Percentiles rank a stretch among this genome's conserved stretches.
Evolutionary conservation across 1,284 basidiomycete species (phyloP).

Genomic region (Ceratobasidium sp.): DNA sequence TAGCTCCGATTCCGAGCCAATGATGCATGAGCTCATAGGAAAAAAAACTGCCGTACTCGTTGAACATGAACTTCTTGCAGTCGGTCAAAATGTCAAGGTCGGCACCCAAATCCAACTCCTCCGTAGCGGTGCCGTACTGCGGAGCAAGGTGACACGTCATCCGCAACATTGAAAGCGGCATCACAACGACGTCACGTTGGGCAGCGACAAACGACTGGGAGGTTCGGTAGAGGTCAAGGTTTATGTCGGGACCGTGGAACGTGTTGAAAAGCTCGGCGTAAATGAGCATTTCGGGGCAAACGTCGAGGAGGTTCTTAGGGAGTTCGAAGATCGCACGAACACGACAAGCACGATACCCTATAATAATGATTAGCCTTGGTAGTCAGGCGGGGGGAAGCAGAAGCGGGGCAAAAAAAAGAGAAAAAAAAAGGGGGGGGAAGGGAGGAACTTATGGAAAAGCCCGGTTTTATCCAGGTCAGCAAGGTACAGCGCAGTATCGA

Average conservation of each 20-base stretch:
- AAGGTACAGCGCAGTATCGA: background rate
- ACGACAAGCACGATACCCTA: slow-evolving; percentile 19
- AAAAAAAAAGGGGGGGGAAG: too few relatives aligned
- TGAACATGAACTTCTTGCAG: slow-evolving; percentile 28
- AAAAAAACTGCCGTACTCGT: slow-evolving; percentile 10
- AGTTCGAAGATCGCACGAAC: slow-evolving; percentile 18
- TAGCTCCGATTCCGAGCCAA: background rate
- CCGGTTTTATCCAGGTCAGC: background rate
- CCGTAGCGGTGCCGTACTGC: background rate
- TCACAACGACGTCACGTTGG: background rate
- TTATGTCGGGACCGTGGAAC: background rate
- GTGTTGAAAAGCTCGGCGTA: slow-evolving; percentile 23
- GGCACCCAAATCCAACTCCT: background rate
- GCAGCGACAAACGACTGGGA: background rate
- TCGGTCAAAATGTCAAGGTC: background rate
- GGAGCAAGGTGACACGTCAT: slow-evolving; percentile 29
- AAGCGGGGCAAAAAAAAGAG: too few relatives aligned
- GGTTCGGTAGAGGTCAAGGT: background rate
- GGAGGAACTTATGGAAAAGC: background rate
- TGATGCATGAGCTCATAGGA: background rate
- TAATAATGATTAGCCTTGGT: background rate
- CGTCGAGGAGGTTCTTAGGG: background rate
- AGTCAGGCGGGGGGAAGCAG: background rate
- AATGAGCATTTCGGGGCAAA: background rate
- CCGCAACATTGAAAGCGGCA: background rate